Base-by-base conservation (phyloP, 306 rosid species). In the Quercus suber region DNA sequence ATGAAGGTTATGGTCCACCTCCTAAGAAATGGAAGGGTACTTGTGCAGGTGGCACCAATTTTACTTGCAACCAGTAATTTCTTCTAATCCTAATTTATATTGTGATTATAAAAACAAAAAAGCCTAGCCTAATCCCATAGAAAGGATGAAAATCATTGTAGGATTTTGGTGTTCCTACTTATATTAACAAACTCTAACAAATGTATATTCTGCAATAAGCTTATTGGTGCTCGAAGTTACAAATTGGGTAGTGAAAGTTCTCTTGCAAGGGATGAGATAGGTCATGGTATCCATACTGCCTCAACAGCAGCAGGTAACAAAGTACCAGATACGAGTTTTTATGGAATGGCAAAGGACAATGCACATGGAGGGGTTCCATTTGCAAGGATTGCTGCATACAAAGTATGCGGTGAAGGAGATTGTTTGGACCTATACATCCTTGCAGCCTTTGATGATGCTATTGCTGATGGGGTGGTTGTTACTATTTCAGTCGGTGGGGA, bases 391-490 rank as follows among this genome's bases (percentile, higher is more conserved):
- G 80, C 76, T 27, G 30, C 18, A 5, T 81, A 81, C 17, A 81
- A 75, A 69, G 76, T 23, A 1, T 75, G 84, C 31, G 6, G 0
- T 43, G 0, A 11, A 2, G 1, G 0, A 0, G 49, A 17, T 1
- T 69, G 73, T 18, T 3, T 23, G 8, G 53, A 69, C 25, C 28
- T 28, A 4, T 19, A 27, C 18, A 31, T 80, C 18, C 15, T 87
- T 14, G 84, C 75, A 7, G 86, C 81, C 52, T 82, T 78, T 63
- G 91, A 85, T 4, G 89, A 88, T 71, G 84, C 91, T 20, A 80
- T 87, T 37, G 85, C 90, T 4, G 87, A 87, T 75, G 88, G 87
- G 30, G 87, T 85, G 1, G 84, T 84, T 1, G 80, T 87, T 30
- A 37, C 83, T 0, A 30, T 75, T 9, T 82, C 87, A 20, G 0